A percentile compares a stretch with the other conserved stretches of the same genome.
Conservation (phyloP, 768 basidiomycete genomes). For the Butyriboletus loyo region DNA sequence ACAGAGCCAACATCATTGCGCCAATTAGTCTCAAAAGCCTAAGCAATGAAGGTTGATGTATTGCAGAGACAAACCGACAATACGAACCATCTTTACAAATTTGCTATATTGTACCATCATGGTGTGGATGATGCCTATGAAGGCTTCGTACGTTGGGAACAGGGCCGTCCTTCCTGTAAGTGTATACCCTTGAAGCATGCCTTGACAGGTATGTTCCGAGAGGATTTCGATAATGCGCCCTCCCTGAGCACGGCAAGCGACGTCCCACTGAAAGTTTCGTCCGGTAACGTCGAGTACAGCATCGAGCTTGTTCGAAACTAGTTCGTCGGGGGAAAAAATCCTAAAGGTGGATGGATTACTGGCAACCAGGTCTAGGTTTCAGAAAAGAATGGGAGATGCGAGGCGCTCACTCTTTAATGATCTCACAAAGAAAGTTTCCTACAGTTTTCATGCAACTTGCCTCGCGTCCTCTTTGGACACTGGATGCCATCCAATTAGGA, state of each 20-base stretch:
- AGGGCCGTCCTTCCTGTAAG: constrained; percentile 82
- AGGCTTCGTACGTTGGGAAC: constrained; percentile 90
- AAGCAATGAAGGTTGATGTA: not conserved
- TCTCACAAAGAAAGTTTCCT: constrained; percentile 54
- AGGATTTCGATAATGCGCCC: constrained; percentile 88
- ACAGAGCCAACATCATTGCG: constrained; percentile 65
- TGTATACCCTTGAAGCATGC: constrained; percentile 91
- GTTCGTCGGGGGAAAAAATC: constrained; percentile 89
- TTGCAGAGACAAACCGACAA: not conserved
- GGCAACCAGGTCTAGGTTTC: not conserved
- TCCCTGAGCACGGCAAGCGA: constrained; percentile 58
- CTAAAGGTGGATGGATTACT: constrained; percentile 79
- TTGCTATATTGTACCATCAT: constrained; percentile 92
- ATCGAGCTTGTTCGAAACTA: constrained; percentile 86
- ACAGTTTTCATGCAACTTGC: constrained; percentile 77
- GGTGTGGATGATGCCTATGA: constrained; percentile 85
- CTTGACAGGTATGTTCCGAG: constrained; percentile 85
- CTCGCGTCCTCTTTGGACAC: constrained; percentile 51
- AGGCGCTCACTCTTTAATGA: constrained; percentile 48
- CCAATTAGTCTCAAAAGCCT: constrained; percentile 67
- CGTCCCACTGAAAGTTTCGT: constrained; percentile 87
- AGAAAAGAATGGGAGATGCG: not conserved
- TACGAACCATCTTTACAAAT: constrained; percentile 74
- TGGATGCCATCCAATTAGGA: constrained; percentile 62
- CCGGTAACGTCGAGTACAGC: constrained; percentile 65